Percentiles rank a stretch among this genome's conserved stretches.
These are phyloP conservation scores for Daphne laureola DNA, from an alignment of 441 rosid species.

Conservation along the genomic window DNA sequence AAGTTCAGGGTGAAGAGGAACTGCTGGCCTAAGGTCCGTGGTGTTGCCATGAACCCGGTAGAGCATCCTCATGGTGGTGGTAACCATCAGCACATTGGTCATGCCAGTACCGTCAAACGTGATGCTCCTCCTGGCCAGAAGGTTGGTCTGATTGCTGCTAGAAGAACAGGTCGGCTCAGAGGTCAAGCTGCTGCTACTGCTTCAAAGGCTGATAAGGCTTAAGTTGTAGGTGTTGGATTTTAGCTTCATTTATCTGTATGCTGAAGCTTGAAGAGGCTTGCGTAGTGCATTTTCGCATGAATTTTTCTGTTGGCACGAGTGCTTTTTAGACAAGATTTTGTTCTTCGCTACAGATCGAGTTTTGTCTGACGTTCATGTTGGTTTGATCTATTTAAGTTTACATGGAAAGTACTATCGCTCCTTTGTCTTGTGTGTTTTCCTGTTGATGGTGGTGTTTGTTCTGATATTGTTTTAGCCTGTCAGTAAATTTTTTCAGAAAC, in stretches of 20 bases:
- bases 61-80: slow-evolving; percentile 99
- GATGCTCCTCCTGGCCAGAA: slow-evolving; percentile 93
- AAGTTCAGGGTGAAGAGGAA: slow-evolving; percentile 90
- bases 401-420: too few relatives aligned
- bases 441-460: too few relatives aligned
- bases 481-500: too few relatives aligned
- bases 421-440: too few relatives aligned
- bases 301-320: too few relatives aligned
- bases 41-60: slow-evolving; percentile 98
- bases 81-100: slow-evolving; percentile 95
- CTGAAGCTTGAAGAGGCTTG: too few relatives aligned
- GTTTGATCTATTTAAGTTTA: too few relatives aligned
- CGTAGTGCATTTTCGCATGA: too few relatives aligned
- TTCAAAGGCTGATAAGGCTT: slow-evolving; percentile 60
- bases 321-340: too few relatives aligned
- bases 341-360: too few relatives aligned
- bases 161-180: slow-evolving; percentile 91
- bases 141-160: slow-evolving; percentile 94
- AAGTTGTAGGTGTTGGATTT: background rate
- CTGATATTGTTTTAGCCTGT: too few relatives aligned
- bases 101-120: slow-evolving; percentile 83
- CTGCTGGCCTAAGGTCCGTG: slow-evolving; percentile 98
- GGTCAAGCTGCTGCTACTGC: slow-evolving; percentile 96
- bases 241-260: background rate
- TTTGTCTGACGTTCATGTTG: too few relatives aligned